Evolutionary conservation across 2,329 filamentous ascomycete species (phyloP), one percentile per base, ranked within the genome.

Genomic region (Amauroascus verrucosus): DNA sequence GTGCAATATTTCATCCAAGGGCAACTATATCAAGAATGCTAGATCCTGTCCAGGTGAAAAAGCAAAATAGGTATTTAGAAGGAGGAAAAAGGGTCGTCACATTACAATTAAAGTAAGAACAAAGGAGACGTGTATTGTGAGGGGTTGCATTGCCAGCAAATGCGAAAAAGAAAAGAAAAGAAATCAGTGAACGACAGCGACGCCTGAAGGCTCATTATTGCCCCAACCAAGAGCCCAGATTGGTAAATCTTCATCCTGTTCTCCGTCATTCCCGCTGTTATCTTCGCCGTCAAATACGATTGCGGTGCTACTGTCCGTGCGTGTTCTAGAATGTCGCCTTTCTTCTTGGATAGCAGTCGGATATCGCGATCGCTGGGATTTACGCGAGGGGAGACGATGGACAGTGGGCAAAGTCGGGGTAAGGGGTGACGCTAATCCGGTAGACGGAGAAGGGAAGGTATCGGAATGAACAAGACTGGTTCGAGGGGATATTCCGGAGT

Each of bases 231-330:
- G 58, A 44, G 68, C 62, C 71, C 71, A 73, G 24, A 71, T 61
- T 4, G 70, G 69, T 51, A 75, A 71, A 4, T 74, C 74, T 9
- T 77, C 61, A 48, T 82, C 79, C 74, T 81, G 79, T 41, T 70
- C 74, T 57, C 28, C 22, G 22, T 51, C 53, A 3, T 54, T 56
- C 9, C 30, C 44, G 30, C 20, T 37, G 77, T 75, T 74, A 3
- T 73, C 71, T 1, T 70, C 67, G 20, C 70, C 64, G 48, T 70
- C 70, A 43, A 72, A 63, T 48, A 70, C 67, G 46, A 77, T 74
- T 54, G 72, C 72, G 60, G 74, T 71, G 53, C 70, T 72, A 57
- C 70, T 72, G 56, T 70, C 67, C 0, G 70, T 73, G 28, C 69
- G 66, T 45, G 69, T 66, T 35, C 69, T 63, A 14, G 70, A 67